These are phyloP conservation scores for Phytophthora sojae DNA, from an alignment of 352 stramenopile species.

Conservation along the genomic window DNA sequence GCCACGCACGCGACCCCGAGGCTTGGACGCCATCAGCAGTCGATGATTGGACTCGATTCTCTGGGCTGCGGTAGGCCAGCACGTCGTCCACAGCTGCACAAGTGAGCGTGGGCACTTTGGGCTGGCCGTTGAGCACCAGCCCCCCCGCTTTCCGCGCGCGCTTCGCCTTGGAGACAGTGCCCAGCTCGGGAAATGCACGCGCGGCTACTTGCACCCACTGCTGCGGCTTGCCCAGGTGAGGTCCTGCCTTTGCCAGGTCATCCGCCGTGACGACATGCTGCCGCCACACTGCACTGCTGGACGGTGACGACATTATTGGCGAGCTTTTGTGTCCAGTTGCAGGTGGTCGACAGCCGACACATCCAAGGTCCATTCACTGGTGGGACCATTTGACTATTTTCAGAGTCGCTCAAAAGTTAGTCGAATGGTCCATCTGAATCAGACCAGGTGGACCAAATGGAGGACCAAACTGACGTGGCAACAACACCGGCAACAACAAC, in stretches of 20 bases:
- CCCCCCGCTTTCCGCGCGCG: constrained; percentile 53
- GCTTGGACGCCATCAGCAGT: neutral
- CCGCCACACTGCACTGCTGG: constrained; percentile 7
- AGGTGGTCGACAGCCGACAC: too few species aligned
- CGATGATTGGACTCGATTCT: constrained; percentile 10
- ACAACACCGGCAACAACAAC: neutral
- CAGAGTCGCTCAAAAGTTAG: neutral
- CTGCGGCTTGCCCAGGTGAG: neutral
- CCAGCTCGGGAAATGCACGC: constrained; percentile 49
- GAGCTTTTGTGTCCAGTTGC: too few species aligned
- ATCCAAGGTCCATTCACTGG: neutral
- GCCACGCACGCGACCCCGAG: constrained; percentile 31
- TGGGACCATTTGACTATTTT: neutral
- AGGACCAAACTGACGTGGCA: constrained; percentile 19
- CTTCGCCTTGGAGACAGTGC: constrained; percentile 73
- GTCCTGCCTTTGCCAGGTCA: constrained; percentile 11
- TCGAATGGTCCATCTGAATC: too few species aligned
- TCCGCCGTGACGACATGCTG: constrained; percentile 25
- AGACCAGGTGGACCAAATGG: constrained; percentile 1
- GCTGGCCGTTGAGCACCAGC: constrained; percentile 55
- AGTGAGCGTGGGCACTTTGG: constrained; percentile 41
- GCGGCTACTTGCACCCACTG: constrained; percentile 68
- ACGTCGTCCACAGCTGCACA: constrained; percentile 37
- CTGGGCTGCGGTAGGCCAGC: constrained; percentile 38
- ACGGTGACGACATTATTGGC: neutral